Evolutionary conservation across 2,329 filamentous ascomycete species (phyloP), one percentile per base, ranked within the genome.

Genomic region (Pseudogymnoascus sp.): DNA sequence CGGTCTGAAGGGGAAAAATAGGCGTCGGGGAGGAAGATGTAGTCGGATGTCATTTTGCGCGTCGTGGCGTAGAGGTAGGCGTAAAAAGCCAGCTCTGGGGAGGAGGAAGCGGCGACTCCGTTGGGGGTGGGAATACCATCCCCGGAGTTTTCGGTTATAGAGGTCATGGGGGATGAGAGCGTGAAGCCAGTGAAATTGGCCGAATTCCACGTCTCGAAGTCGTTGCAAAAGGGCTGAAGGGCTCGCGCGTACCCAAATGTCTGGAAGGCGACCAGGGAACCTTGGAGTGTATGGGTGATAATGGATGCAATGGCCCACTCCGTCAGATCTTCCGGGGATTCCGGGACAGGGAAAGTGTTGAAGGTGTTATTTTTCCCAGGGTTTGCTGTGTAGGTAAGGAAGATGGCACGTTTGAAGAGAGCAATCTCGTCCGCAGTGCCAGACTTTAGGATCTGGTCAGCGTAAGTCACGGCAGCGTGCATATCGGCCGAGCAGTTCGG

Each of bases 401-500:
- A 63, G 62, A 62, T 34, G 16, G 47, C 63, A 45, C 31, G 34
- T 59, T 62, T 65, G 12, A 64, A 31, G 34, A 63, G 31, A 18
- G 60, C 60, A 36, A 63, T 61, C 37, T 66, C 63, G n/a, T 60
- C 47, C 8, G 60, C 47, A 18, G 60, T 57, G 21, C 63, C 63
- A 34, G 34, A 37, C 12, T 51, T 37, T 29, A 66, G 57, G 23
- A 66, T 51, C 11, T 62, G 21, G 29, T 65, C 63, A 4, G 63
- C 61, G 39, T 63, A 65, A 4, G 61, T 63, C 23, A 66, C 51
- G 11, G 64, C 64, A 37, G 61, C 63, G 34, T 65, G 65, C 26
- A 66, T 42, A 51, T 66, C 65, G 5, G 61, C 59, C 4, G 63
- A 65, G 31, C 65, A 66, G 45, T 66, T 66, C 12, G 11, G 26